Conservation (phyloP, 768 basidiomycete genomes). For the Lentinus tigrinus region DNA sequence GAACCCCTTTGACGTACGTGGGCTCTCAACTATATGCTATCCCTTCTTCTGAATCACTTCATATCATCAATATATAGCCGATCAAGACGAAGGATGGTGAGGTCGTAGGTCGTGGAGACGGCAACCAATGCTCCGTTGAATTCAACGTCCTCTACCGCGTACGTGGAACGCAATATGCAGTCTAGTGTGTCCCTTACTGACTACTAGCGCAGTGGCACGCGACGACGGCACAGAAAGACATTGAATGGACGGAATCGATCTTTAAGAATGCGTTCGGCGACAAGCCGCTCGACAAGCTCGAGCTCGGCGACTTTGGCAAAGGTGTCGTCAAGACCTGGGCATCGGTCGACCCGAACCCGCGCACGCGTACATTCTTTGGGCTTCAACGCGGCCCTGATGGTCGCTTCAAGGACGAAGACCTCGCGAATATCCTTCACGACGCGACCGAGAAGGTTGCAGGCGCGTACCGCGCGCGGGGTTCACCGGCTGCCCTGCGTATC, state of each 20-base stretch:
- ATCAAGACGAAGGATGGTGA: constrained; percentile 19
- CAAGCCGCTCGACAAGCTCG: constrained; percentile 25
- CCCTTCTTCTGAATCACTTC: not conserved
- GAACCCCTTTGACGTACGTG: constrained; percentile 44
- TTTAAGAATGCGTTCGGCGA: constrained; percentile 27
- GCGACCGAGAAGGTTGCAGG: constrained; percentile 48
- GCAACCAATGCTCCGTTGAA: constrained; percentile 76
- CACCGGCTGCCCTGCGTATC: constrained; percentile 44
- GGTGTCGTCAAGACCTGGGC: constrained; percentile 17
- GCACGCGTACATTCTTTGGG: constrained; percentile 31
- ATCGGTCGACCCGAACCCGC: constrained; percentile 22
- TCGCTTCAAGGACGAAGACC: constrained; percentile 51
- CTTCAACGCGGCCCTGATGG: constrained; percentile 33
- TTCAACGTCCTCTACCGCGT: constrained; percentile 57
- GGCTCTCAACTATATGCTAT: not conserved
- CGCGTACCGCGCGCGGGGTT: constrained; percentile 47
- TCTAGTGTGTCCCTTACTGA: constrained; percentile 6
- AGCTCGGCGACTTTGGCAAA: constrained; percentile 22
- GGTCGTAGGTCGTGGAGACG: constrained; percentile 46
- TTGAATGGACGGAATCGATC: constrained; percentile 32
- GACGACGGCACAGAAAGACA: constrained; percentile 29
- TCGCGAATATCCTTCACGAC: constrained; percentile 43
- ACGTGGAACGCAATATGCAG: constrained; percentile 11
- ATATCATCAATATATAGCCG: constrained; percentile 6
- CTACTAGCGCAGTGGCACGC: constrained; percentile 31